Evolutionary conservation across 106 monocot genomes (phyloP).

Genomic region (Amphibolis antarctica): DNA sequence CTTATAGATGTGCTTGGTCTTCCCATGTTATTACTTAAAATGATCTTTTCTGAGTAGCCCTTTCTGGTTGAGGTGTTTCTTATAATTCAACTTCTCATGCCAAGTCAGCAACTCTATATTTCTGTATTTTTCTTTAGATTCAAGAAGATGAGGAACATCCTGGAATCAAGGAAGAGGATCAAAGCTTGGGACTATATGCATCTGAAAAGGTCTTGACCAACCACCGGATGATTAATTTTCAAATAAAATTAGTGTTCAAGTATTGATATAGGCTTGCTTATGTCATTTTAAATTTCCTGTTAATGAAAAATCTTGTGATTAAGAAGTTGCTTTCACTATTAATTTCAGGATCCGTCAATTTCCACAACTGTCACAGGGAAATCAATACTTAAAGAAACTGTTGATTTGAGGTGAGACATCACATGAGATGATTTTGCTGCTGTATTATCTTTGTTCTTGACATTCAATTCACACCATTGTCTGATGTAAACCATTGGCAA

Average conservation of each 20-base stretch:
- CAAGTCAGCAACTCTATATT: neutral
- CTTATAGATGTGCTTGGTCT: no score
- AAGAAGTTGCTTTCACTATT: neutral
- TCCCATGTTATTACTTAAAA: no score
- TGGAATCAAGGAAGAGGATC: conserved; percentile 65
- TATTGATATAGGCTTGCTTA: neutral
- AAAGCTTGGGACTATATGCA: conserved; percentile 18
- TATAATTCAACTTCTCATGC: neutral
- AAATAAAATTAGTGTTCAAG: neutral
- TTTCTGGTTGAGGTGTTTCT: conserved; percentile 1
- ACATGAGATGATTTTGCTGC: conserved; percentile 1
- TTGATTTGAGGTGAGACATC: conserved; percentile 15
- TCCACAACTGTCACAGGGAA: conserved; percentile 17
- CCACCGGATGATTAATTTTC: neutral
- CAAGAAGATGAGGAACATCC: conserved; percentile 61
- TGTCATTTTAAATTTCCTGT: neutral
- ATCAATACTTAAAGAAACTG: conserved; percentile 11
- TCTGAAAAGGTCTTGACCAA: conserved; percentile 35
- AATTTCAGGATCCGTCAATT: conserved; percentile 34
- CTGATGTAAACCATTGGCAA: neutral
- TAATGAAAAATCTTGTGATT: neutral
- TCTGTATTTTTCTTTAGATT: conserved; percentile 38
- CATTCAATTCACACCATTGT: neutral
- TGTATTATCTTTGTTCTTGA: neutral
- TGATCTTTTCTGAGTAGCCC: no score